These are phyloP conservation scores for Candida ascalaphidarum DNA, from an alignment of 805 yeast species.

Conservation along the genomic window DNA sequence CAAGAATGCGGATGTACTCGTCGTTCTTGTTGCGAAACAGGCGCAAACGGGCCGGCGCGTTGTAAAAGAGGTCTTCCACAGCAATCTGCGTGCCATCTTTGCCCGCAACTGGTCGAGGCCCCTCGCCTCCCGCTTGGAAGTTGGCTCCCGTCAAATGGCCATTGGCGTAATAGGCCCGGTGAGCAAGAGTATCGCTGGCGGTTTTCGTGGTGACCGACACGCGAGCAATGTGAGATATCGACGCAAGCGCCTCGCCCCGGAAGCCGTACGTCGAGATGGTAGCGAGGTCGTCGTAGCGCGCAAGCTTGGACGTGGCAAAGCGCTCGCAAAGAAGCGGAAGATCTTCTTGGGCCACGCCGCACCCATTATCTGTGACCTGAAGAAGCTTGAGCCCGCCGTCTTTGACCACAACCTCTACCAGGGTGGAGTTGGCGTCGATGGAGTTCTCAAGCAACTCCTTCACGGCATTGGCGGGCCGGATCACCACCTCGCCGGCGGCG, in stretches of 20 bases:
- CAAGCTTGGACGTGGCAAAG: conserved; percentile 84
- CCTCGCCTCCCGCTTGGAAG: conserved; percentile 21
- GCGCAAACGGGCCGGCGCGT: conserved; percentile 69
- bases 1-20: conserved; percentile 70
- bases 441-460: conserved; percentile 91
- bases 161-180: conserved; percentile 56
- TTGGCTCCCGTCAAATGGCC: conserved; percentile 49
- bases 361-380: conserved; percentile 85
- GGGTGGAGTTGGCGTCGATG: conserved; percentile 73
- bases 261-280: conserved; percentile 80
- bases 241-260: conserved; percentile 93
- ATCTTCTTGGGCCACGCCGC: conserved; percentile 70
- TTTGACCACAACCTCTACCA: conserved; percentile 71
- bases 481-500: conserved; percentile 95
- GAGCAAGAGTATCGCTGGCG: conserved; percentile 52
- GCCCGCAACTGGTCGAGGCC: conserved; percentile 76
- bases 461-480: conserved; percentile 89
- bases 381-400: conserved; percentile 88
- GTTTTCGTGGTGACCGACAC: conserved; percentile 75
- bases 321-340: conserved; percentile 77
- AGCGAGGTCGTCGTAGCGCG: conserved; percentile 65
- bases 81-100: conserved; percentile 75
- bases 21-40: conserved; percentile 61
- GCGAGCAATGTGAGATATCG: conserved; percentile 85
- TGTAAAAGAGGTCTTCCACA: conserved; percentile 86